Evolutionary conservation across 2,329 filamentous ascomycete genomes (phyloP).

Genomic region (Diaporthe destruens): DNA sequence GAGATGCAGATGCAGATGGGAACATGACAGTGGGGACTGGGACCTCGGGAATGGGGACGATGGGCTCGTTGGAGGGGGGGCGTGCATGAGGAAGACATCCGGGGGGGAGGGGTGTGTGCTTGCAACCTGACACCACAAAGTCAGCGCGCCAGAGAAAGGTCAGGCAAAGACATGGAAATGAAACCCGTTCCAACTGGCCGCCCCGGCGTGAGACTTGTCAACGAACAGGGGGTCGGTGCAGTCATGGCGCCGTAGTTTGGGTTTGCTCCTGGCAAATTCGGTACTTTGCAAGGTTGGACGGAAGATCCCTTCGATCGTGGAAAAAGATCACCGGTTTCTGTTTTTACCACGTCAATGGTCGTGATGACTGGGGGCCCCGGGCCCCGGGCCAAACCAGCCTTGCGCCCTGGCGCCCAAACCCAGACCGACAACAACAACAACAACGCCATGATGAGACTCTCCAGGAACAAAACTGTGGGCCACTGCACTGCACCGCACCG

Average conservation of each 20-base stretch:
- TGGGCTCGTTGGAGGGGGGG: slow-evolving; percentile 29
- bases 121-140: slow-evolving; percentile 23
- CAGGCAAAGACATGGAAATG: slow-evolving; percentile 26
- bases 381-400: slow-evolving; percentile 24
- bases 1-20: slow-evolving; percentile 43
- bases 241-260: slow-evolving; percentile 33
- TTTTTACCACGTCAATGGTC: slow-evolving; percentile 41
- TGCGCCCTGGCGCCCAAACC: slow-evolving; percentile 33
- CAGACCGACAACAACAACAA: slow-evolving; percentile 33
- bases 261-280: slow-evolving; percentile 27
- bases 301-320: slow-evolving; percentile 40
- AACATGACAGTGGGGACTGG: slow-evolving; percentile 39
- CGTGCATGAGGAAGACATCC: slow-evolving; percentile 25
- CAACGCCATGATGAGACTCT: slow-evolving; percentile 30
- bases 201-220: slow-evolving; percentile 19
- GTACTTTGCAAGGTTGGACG: slow-evolving; percentile 17
- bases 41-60: slow-evolving; percentile 36
- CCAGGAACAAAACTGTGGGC: slow-evolving; percentile 39
- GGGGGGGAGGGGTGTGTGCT: slow-evolving; percentile 29
- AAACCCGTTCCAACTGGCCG: slow-evolving; percentile 29
- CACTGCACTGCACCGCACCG: slow-evolving; percentile 26
- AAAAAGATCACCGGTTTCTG: slow-evolving; percentile 41
- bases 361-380: slow-evolving; percentile 22
- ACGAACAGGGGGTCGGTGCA: slow-evolving; percentile 37
- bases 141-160: slow-evolving; percentile 16